These are phyloP conservation scores for Candida sp. DNA, from an alignment of 1,139 yeast genomes.

Conservation along the genomic window DNA sequence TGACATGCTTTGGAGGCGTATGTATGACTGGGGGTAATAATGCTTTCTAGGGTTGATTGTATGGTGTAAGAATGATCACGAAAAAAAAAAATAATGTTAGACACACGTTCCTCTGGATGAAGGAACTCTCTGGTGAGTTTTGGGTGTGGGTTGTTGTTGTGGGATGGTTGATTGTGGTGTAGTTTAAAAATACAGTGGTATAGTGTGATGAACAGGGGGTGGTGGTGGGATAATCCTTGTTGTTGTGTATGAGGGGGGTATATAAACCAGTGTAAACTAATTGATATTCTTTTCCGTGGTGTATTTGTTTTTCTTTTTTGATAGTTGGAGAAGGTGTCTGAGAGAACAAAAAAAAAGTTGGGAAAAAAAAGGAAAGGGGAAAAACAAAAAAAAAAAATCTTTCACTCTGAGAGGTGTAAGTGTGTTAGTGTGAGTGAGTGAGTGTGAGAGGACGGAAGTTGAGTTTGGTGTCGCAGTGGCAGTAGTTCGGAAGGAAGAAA, in stretches of 20 bases:
- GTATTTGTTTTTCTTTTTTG: neutral
- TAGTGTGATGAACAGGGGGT: too few relatives aligned
- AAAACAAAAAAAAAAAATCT: neutral
- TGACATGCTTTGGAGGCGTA: slow-evolving; percentile 9
- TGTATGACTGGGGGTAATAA: neutral
- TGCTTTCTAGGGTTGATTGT: neutral
- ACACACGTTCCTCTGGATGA: neutral
- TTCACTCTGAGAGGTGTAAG: neutral
- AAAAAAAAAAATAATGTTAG: neutral
- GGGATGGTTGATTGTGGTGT: neutral
- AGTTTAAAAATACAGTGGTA: too few relatives aligned
- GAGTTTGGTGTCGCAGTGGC: neutral
- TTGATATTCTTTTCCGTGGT: too few relatives aligned
- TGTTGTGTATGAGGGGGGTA: too few relatives aligned
- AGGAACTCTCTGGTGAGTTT: neutral
- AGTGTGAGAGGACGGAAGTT: too few relatives aligned
- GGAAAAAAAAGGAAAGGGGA: neutral
- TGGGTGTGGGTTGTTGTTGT: neutral
- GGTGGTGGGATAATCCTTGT: too few relatives aligned
- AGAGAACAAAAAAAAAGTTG: neutral
- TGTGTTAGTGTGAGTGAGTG: too few relatives aligned
- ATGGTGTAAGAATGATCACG: neutral
- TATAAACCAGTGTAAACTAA: neutral
- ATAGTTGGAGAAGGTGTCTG: neutral
- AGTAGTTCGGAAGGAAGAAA: too few relatives aligned